Evolutionary conservation across 352 stramenopile genomes (phyloP), one percentile per base, ranked within the genome.

Genomic region (Globisporangium echinulatum): DNA sequence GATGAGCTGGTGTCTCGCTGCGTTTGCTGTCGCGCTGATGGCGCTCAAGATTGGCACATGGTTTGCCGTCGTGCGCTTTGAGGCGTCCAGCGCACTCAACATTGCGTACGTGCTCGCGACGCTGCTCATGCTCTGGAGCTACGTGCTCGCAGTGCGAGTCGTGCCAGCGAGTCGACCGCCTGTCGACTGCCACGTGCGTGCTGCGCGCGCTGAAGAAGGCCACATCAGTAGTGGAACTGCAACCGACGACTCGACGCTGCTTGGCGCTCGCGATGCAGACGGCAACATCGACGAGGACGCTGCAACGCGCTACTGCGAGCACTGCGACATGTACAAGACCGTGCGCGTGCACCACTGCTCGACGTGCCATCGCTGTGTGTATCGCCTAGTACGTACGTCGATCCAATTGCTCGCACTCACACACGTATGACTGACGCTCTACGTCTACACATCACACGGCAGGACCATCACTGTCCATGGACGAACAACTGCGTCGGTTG

Each of bases 391-490:
- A 52, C 39, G 58, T 52, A 10, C 7, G 7, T 59, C 6, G 4
- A 36, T 44, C 10, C 10, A 17, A 3, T 25, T 25, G 7, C 46
- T 37, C 17, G 17, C 15, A 25, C 11, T 49, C 14, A 11, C 14
- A 54, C n/a, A 53, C 43, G 49, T 49, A 11, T 49, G 43, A 49
- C 4, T 47, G 15, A 33, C 17, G 25, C 25, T 33, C 25, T 33
- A 19, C 4, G 7, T 10, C 19, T 59, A 14, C 17, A 37, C 5
- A 47, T 14, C 4, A 3, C 39, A 10, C n/a, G 25, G 36, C 44
- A 79, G 71, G 81, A 95, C 59, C 84, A 95, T 57, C 85, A 93
- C 59, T 93, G 84, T 52, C 83, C 85, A 56, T 95, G 83, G 85
- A 91, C 76, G 4, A 82, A 71, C 64, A 95, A 93, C 61, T 95